These are phyloP conservation scores for Forsythia viridissima DNA, from an alignment of 257 asterid species.

Conservation along the genomic window DNA sequence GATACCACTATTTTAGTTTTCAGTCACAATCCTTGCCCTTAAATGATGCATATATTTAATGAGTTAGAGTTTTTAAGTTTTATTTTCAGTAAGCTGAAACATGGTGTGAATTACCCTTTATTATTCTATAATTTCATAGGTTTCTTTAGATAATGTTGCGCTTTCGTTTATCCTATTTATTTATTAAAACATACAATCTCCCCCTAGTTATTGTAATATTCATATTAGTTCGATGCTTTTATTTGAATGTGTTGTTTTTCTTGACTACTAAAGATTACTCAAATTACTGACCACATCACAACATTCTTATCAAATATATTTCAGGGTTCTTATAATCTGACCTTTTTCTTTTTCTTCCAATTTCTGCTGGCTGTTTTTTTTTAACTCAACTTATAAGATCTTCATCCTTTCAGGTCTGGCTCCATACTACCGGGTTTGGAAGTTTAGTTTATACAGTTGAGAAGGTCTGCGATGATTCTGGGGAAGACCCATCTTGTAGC, in stretches of 20 bases:
- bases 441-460: constrained; percentile 64
- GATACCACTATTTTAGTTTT: neutral
- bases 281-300: neutral
- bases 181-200: neutral
- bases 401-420: constrained; percentile 74
- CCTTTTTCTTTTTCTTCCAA: neutral
- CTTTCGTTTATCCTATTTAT: neutral
- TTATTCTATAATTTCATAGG: neutral
- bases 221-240: neutral
- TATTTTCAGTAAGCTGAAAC: neutral
- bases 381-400: constrained; percentile 20
- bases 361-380: constrained; percentile 8
- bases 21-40: neutral
- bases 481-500: constrained; percentile 98
- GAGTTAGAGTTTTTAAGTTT: neutral
- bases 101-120: neutral
- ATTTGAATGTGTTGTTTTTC: neutral
- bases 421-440: constrained; percentile 51
- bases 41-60: neutral
- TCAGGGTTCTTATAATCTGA: constrained; percentile 1
- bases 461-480: constrained; percentile 85
- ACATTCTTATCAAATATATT: neutral
- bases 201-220: neutral
- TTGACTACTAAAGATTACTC: constrained; percentile 6
- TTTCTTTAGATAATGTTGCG: neutral